These are phyloP conservation scores for Xerocomus brunneocitrinus DNA, from an alignment of 768 basidiomycete species.

Conservation along the genomic window DNA sequence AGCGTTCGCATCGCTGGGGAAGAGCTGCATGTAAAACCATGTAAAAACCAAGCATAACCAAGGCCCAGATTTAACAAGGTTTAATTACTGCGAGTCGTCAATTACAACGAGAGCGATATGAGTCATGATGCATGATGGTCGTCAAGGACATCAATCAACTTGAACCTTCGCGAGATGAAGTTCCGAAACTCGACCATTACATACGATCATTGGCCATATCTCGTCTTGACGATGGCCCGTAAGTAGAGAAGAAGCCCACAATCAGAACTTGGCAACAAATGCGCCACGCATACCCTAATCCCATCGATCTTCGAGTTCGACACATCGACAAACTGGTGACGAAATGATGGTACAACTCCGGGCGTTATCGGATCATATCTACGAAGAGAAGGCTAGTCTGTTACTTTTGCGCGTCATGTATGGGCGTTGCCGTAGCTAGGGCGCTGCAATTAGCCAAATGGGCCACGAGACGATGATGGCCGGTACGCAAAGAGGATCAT, in stretches of 20 bases:
- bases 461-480: neutral
- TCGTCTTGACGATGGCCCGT: neutral
- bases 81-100: conserved; percentile 2
- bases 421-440: conserved; percentile 12
- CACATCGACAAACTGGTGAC: neutral
- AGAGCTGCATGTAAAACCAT: neutral
- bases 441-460: neutral
- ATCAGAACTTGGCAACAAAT: neutral
- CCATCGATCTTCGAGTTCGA: neutral
- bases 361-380: conserved; percentile 7
- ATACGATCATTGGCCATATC: neutral
- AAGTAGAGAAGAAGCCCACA: neutral
- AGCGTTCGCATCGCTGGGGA: neutral
- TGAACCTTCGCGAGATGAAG: neutral
- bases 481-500: neutral
- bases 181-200: neutral
- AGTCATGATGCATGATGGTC: neutral
- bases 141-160: neutral
- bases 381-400: conserved; percentile 4
- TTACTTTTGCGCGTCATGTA: neutral
- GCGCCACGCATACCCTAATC: neutral
- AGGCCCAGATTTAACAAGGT: conserved; percentile 5
- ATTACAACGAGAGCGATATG: neutral
- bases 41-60: neutral
- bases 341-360: neutral